Evolutionary conservation across 306 rosid species (phyloP).

Genomic region (Fagus crenata): DNA sequence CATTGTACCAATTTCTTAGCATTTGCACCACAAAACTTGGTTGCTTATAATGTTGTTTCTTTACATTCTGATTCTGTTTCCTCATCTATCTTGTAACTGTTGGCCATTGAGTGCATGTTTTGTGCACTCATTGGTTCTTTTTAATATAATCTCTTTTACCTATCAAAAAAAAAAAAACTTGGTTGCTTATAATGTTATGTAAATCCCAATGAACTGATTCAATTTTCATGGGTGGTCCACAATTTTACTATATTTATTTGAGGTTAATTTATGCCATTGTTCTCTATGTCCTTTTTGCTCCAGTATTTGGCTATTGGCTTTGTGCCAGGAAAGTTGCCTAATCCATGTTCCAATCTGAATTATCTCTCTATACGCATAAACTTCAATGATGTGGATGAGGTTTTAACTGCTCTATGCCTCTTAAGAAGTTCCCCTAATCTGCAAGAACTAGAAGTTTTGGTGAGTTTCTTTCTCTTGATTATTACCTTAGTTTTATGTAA

Average conservation of each 20-base stretch:
- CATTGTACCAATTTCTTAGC: neutral
- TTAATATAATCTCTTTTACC: no score
- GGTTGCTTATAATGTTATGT: neutral
- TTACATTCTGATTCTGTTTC: no score
- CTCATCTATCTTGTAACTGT: no score
- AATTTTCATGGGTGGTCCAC: neutral
- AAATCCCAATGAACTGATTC: slow-evolving; percentile 8
- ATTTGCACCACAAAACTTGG: neutral
- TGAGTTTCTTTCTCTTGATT: slow-evolving; percentile 33
- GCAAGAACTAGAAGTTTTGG: slow-evolving; percentile 58
- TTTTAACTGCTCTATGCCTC: slow-evolving; percentile 50
- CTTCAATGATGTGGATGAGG: slow-evolving; percentile 51
- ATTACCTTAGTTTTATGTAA: slow-evolving; percentile 12
- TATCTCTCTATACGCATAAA: slow-evolving; percentile 56
- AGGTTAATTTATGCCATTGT: slow-evolving; percentile 19
- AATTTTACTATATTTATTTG: neutral
- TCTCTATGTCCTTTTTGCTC: slow-evolving; percentile 32
- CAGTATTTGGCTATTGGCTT: slow-evolving; percentile 57
- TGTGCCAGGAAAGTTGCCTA: slow-evolving; percentile 44
- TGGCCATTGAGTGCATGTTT: no score
- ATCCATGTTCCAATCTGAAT: slow-evolving; percentile 44
- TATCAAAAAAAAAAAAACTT: no score
- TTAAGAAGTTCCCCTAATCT: slow-evolving; percentile 58
- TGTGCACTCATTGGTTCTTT: no score
- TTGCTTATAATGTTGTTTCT: neutral